Evolutionary conservation across 495 filamentous ascomycete species (phyloP).

Genomic region (Hyphodiscus hymeniophilus): DNA sequence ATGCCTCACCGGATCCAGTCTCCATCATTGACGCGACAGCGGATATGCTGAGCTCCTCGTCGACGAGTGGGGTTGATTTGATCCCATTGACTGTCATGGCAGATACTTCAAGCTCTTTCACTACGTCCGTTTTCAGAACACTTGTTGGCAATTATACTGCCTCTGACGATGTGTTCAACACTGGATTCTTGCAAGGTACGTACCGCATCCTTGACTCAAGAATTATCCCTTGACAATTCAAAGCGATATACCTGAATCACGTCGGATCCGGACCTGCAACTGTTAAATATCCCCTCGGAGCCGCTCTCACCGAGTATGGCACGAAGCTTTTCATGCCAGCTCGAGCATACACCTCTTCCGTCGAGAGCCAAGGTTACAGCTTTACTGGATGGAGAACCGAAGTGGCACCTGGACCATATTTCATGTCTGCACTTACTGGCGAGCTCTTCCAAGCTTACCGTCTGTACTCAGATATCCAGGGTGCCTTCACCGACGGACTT

Average conservation of each 20-base stretch:
- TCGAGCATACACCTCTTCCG: conserved; percentile 12
- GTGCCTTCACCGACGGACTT: conserved; percentile 35
- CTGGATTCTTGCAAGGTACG: conserved; percentile 18
- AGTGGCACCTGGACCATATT: conserved; percentile 34
- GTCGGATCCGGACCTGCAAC: conserved; percentile 7
- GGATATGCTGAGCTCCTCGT: conserved; percentile 15
- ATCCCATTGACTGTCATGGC: conserved; percentile 22
- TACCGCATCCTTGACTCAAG: background rate
- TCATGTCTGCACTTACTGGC: conserved; percentile 26
- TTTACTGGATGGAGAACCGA: conserved; percentile 16
- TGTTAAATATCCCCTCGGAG: conserved; percentile 14
- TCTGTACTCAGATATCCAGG: conserved; percentile 39
- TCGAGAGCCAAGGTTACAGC: conserved; percentile 11
- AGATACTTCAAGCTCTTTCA: conserved; percentile 17
- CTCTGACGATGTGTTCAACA: conserved; percentile 18
- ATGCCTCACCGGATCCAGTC: conserved; percentile 12
- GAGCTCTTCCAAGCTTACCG: conserved; percentile 36
- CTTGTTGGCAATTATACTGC: conserved; percentile 14
- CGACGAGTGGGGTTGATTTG: conserved; percentile 17
- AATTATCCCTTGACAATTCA: background rate
- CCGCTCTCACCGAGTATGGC: conserved; percentile 12
- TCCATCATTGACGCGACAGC: conserved; percentile 10
- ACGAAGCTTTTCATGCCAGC: conserved; percentile 15
- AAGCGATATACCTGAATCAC: conserved; percentile 20
- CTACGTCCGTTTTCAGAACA: conserved; percentile 10